A percentile compares a stretch with the other conserved stretches of the same genome.
These are phyloP conservation scores for Diaporthe batatas DNA, from an alignment of 2,329 filamentous ascomycete species.

Conservation along the genomic window DNA sequence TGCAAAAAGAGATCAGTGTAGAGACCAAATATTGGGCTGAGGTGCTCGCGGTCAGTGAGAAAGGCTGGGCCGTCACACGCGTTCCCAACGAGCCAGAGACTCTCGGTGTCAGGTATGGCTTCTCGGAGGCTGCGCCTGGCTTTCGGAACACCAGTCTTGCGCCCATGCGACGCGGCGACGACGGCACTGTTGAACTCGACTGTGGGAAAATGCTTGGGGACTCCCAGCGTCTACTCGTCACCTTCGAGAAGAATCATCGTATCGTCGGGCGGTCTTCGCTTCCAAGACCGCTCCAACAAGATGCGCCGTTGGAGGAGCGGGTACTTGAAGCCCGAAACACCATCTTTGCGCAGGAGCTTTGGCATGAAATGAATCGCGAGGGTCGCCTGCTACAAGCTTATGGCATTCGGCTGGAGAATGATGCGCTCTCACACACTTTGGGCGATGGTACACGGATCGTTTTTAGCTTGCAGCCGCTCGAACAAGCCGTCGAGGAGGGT, in stretches of 20 bases:
- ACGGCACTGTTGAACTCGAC: slow-evolving; percentile 83
- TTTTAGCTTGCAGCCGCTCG: slow-evolving; percentile 75
- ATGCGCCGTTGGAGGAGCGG: slow-evolving; percentile 73
- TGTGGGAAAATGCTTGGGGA: slow-evolving; percentile 64
- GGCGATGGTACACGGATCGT: slow-evolving; percentile 69
- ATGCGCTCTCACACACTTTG: slow-evolving; percentile 68
- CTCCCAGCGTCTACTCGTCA: slow-evolving; percentile 75
- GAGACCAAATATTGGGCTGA: slow-evolving; percentile 94
- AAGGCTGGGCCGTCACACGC: slow-evolving; percentile 88
- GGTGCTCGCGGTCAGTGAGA: slow-evolving; percentile 82
- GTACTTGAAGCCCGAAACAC: slow-evolving; percentile 84
- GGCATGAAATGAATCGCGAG: slow-evolving; percentile 89
- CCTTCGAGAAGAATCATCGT: slow-evolving; percentile 69
- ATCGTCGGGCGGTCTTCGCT: slow-evolving; percentile 69
- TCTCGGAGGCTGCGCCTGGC: slow-evolving; percentile 74
- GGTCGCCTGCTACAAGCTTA: slow-evolving; percentile 79
- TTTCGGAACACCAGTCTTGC: slow-evolving; percentile 82
- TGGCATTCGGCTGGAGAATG: slow-evolving; percentile 74
- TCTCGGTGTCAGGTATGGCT: slow-evolving; percentile 90
- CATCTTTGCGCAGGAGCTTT: slow-evolving; percentile 87
- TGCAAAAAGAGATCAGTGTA: slow-evolving; percentile 81
- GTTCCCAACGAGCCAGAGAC: slow-evolving; percentile 79
- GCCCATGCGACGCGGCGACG: slow-evolving; percentile 78
- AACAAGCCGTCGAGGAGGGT: slow-evolving; percentile 56
- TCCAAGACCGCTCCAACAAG: slow-evolving; percentile 66